phyloP scores from a whole-genome alignment of 768 basidiomycete genomes.

The Cubamyces sp. region DNA sequence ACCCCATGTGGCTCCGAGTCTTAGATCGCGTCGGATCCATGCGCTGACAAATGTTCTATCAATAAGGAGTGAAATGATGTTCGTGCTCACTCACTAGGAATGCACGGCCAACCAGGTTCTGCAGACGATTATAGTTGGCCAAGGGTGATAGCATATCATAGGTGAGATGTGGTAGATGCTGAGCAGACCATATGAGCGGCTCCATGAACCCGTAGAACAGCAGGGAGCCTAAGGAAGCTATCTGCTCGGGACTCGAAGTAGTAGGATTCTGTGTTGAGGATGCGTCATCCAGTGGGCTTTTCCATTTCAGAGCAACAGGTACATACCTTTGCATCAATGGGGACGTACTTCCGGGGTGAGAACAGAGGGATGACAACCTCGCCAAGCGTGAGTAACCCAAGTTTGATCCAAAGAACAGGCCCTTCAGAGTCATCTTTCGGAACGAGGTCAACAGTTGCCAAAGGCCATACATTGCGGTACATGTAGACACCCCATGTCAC shows the following conservation, averaged over 20 bases:
- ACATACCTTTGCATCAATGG: slow-evolving; percentile 41
- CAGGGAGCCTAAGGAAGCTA: slow-evolving; percentile 44
- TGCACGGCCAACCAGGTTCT: slow-evolving; percentile 30
- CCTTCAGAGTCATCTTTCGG: slow-evolving; percentile 41
- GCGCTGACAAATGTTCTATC: slow-evolving; percentile 17
- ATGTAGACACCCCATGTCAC: slow-evolving; percentile 39
- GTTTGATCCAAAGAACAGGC: slow-evolving; percentile 41
- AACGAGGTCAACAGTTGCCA: slow-evolving; percentile 38
- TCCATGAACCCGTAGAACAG: slow-evolving; percentile 47
- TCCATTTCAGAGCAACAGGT: background rate
- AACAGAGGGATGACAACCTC: slow-evolving; percentile 43
- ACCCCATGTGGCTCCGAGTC: slow-evolving; percentile 41
- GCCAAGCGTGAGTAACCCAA: slow-evolving; percentile 39
- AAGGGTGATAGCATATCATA: slow-evolving; percentile 42
- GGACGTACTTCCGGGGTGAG: slow-evolving; percentile 44
- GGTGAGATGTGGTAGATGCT: slow-evolving; percentile 36
- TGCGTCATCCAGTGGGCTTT: too few species aligned
- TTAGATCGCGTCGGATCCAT: slow-evolving; percentile 43
- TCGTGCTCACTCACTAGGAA: slow-evolving; percentile 31
- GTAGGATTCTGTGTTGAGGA: background rate
- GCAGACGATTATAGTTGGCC: slow-evolving; percentile 36
- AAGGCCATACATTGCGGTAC: slow-evolving; percentile 45
- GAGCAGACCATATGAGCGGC: slow-evolving; percentile 35
- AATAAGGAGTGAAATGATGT: too few species aligned
- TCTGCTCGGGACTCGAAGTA: slow-evolving; percentile 44